Base-by-base conservation (phyloP, 75 land plant species). In the Pinus tabuliformis region DNA sequence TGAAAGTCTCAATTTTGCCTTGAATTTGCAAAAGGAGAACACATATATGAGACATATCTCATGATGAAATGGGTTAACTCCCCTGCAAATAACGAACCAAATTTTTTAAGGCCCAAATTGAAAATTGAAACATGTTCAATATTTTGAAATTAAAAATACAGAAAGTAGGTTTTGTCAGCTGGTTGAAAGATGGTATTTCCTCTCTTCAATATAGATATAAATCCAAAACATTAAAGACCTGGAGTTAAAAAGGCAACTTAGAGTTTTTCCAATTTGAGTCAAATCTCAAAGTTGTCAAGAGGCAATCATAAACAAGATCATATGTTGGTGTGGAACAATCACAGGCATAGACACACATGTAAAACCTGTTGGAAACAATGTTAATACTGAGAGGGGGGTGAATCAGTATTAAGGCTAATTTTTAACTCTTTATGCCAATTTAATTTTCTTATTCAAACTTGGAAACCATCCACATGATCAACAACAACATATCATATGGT, bases 1-100 rank as follows among this genome's bases (percentile, higher is more conserved):
- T 78, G 62, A 84, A 87, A 18, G 73, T 79, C 73, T 84, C 89
- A 72, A 87, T 81, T 62, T 81, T 84, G 14, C 81, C 75, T 33
- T 87, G 89, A 33, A 87, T 75, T 87, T 87, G 87, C 36, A 77
- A 18, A 58, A 42, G 57, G 28, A 72, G 22, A 72, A 26, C 11
- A 18, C 24, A 52, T 9, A 72, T 21, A 22, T 65, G 45, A 65
- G 20, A 5, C 37, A 18, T 39, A 3, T 64, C 45, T 64, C 5
- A 33, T 17, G 26, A 33, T 30, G 24, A 8, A n/a, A 70, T 70
- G 6, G 15, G 36, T 70, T 22, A 70, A 21, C 28, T 36, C 52
- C 52, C 52, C n/a, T 9, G 6, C 1, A 24, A 14, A 28, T 28
- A 57, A 57, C 24, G 21, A 52, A 16, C 6, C 24, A 5, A 24